Conservation (phyloP, 2,329 filamentous ascomycete species). For the Helicocarpus griseus region DNA sequence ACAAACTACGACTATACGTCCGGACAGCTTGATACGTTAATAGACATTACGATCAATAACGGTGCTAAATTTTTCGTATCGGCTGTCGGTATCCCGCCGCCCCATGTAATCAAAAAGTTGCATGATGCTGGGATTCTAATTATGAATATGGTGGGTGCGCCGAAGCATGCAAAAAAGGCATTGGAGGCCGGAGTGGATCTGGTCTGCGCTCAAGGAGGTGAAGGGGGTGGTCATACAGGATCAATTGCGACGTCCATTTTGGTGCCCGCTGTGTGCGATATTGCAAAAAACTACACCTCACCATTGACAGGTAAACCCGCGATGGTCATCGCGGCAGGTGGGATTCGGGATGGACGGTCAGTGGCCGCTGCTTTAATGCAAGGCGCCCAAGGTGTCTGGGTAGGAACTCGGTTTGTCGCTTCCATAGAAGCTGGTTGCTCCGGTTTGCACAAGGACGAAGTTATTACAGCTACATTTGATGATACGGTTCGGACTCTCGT, state of each 20-base stretch:
- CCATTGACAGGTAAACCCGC: slow-evolving; percentile 59
- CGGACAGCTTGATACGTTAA: slow-evolving; percentile 76
- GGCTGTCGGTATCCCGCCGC: slow-evolving; percentile 80
- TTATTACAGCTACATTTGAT: slow-evolving; percentile 66
- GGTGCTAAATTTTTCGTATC: slow-evolving; percentile 75
- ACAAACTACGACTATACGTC: slow-evolving; percentile 95
- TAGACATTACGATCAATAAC: slow-evolving; percentile 74
- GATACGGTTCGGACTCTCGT: slow-evolving; percentile 77
- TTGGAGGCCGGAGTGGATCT: slow-evolving; percentile 78
- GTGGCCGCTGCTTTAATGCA: slow-evolving; percentile 76
- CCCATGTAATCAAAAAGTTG: slow-evolving; percentile 59
- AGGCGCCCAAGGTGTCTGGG: slow-evolving; percentile 81
- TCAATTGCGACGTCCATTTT: slow-evolving; percentile 76
- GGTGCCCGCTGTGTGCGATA: slow-evolving; percentile 76
- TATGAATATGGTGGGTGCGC: slow-evolving; percentile 96
- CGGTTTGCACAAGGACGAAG: slow-evolving; percentile 70
- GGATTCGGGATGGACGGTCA: slow-evolving; percentile 70
- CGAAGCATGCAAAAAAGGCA: slow-evolving; percentile 81
- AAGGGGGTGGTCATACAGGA: slow-evolving; percentile 90
- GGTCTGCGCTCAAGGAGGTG: slow-evolving; percentile 81
- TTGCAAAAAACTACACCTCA: slow-evolving; percentile 62
- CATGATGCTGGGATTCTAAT: slow-evolving; percentile 70
- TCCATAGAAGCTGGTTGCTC: slow-evolving; percentile 69
- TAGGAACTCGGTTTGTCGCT: slow-evolving; percentile 85
- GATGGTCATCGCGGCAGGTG: slow-evolving; percentile 79